phyloP scores from a whole-genome alignment of 345 rosid species.

The Hypericum perforatum region DNA sequence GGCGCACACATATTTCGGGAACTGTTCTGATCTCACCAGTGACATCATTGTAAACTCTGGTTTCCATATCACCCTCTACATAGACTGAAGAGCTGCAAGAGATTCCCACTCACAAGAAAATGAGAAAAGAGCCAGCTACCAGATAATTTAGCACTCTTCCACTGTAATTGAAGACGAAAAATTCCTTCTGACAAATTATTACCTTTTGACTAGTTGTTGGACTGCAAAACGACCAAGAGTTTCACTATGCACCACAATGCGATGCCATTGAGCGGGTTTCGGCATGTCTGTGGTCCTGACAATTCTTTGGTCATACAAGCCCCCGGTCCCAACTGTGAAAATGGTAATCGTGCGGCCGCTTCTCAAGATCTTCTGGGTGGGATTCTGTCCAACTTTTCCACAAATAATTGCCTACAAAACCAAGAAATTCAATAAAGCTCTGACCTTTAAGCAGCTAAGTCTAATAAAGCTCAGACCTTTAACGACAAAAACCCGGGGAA shows the following conservation, averaged over 20 bases:
- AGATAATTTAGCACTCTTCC: neutral
- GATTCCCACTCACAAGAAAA: conserved; percentile 16
- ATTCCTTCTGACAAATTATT: conserved; percentile 12
- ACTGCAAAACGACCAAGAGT: conserved; percentile 70
- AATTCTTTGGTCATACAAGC: conserved; percentile 82
- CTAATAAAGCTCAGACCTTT: too few relatives aligned
- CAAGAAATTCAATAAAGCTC: neutral
- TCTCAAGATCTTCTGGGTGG: conserved; percentile 84
- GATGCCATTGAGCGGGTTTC: conserved; percentile 92
- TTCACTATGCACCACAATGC: conserved; percentile 86
- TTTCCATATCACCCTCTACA: conserved; percentile 94
- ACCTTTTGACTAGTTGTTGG: conserved; percentile 71
- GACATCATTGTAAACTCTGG: conserved; percentile 82
- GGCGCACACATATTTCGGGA: conserved; percentile 86
- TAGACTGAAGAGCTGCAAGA: conserved; percentile 74
- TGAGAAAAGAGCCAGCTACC: neutral
- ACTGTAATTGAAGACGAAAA: neutral
- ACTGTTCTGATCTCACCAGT: conserved; percentile 62
- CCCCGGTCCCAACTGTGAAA: conserved; percentile 91
- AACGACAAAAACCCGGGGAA: neutral
- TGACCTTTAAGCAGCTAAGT: too few relatives aligned
- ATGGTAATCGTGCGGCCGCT: conserved; percentile 80
- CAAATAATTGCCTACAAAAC: conserved; percentile 69
- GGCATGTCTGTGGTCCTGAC: conserved; percentile 42
- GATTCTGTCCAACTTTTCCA: conserved; percentile 84